These are phyloP conservation scores for Byssoonygena ceratinophila DNA, from an alignment of 2,329 filamentous ascomycete species.

Conservation along the genomic window DNA sequence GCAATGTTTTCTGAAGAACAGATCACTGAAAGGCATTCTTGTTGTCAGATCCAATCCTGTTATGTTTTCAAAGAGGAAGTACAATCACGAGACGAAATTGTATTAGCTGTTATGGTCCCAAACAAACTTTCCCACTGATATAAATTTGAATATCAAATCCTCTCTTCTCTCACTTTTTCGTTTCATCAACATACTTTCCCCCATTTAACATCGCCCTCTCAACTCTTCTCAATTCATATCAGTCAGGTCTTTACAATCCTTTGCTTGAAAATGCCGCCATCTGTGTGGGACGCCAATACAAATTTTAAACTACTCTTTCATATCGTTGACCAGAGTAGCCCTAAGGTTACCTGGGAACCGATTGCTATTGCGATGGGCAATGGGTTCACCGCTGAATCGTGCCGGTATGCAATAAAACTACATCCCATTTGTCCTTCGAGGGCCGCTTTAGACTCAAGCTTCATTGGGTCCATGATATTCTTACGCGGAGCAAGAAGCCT, in stretches of 20 bases:
- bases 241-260: too few species aligned
- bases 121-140: neutral
- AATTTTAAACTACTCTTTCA: conserved; percentile 18
- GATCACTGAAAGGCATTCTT: too few species aligned
- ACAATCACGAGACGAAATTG: too few species aligned
- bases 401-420: conserved; percentile 17
- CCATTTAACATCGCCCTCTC: too few species aligned
- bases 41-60: too few species aligned
- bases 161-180: too few species aligned
- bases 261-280: conserved; percentile 13
- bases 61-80: too few species aligned
- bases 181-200: too few species aligned
- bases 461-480: too few species aligned
- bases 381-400: conserved; percentile 18
- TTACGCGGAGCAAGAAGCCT: too few species aligned
- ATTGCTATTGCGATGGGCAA: conserved; percentile 17
- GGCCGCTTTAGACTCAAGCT: neutral
- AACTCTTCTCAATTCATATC: neutral
- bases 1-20: too few species aligned
- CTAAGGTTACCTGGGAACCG: conserved; percentile 17
- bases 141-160: too few species aligned
- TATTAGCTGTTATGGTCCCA: neutral
- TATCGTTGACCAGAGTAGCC: conserved; percentile 13
- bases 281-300: conserved; percentile 16
- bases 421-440: neutral